Conservation (phyloP, 208 protist species). For the Acanthamoeba sp. region DNA sequence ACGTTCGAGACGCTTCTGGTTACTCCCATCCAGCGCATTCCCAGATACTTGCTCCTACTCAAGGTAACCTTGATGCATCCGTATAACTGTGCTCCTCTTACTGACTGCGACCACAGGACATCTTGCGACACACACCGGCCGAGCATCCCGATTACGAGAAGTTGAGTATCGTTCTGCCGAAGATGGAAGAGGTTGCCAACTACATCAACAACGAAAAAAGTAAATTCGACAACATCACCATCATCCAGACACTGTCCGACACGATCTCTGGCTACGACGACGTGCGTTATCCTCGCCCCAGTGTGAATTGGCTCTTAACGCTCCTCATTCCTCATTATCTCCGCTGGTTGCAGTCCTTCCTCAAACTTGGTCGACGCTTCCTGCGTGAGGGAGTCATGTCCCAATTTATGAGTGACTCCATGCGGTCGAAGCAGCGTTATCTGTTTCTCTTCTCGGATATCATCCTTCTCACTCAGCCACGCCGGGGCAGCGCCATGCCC, state of each 20-base stretch:
- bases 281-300: neutral
- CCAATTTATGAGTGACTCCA: neutral
- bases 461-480: neutral
- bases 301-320: no score
- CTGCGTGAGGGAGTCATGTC: neutral
- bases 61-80: neutral
- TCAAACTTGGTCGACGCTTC: neutral
- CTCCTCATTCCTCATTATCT: no score
- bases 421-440: neutral
- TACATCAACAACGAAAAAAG: constrained; percentile 75
- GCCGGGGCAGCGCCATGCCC: neutral
- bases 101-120: neutral
- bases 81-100: neutral
- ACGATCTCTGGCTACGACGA: neutral
- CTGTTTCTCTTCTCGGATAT: neutral
- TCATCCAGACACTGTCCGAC: neutral
- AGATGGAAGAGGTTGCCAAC: constrained; percentile 47
- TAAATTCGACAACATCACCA: constrained; percentile 54
- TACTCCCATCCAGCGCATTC: constrained; percentile 37
- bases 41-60: constrained; percentile 4
- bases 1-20: neutral
- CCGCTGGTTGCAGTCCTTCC: neutral
- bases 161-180: neutral
- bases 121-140: constrained; percentile 24
- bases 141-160: constrained; percentile 31